Percentiles rank a stretch among this genome's conserved stretches.
These are phyloP conservation scores for Zoysia matrella DNA, from an alignment of 202 grass and related monocot species.

Conservation along the genomic window DNA sequence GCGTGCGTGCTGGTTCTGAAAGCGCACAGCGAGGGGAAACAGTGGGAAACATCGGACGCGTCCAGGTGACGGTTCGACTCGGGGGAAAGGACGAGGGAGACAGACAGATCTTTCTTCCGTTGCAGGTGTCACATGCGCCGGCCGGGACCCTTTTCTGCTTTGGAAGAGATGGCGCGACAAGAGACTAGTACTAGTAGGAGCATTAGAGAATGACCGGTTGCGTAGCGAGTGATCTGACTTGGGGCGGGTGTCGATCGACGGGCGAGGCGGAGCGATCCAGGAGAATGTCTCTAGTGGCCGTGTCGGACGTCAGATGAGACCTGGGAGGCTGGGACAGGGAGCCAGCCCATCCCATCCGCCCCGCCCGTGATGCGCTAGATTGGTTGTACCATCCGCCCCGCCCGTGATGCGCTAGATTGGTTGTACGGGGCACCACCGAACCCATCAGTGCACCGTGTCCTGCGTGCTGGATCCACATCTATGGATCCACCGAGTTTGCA, in stretches of 20 bases:
- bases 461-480: not conserved
- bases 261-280: not conserved
- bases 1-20: not conserved
- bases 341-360: too few species aligned
- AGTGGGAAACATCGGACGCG: constrained; percentile 44
- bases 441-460: not conserved
- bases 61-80: not conserved
- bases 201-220: constrained; percentile 12
- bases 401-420: too few species aligned
- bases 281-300: not conserved
- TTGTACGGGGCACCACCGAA: not conserved
- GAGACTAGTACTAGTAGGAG: not conserved
- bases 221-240: not conserved
- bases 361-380: too few species aligned
- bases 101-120: constrained; percentile 46
- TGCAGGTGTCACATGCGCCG: constrained; percentile 42
- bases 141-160: not conserved
- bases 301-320: too few species aligned
- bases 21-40: constrained; percentile 22
- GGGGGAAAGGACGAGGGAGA: not conserved
- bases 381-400: too few species aligned
- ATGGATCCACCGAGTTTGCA: not conserved
- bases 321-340: too few species aligned
- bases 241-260: not conserved
- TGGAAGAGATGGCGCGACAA: not conserved